phyloP scores from a whole-genome alignment of 139 green algal genomes.

The Chlamydomonas sphaeroides region DNA sequence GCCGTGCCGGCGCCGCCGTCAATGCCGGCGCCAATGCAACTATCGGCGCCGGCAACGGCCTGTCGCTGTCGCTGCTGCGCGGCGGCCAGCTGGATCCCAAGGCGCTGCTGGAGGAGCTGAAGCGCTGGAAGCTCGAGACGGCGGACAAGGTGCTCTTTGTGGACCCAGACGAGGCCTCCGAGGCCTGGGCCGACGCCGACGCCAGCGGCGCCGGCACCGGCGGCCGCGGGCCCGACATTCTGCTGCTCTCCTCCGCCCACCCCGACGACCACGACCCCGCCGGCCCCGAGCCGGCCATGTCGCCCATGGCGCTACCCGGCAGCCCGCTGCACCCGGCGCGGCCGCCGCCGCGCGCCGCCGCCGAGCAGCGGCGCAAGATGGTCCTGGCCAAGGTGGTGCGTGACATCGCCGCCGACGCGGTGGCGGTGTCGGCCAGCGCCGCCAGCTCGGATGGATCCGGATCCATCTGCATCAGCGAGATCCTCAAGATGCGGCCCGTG shows the following conservation, averaged over 20 bases:
- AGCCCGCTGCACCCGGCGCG: constrained; percentile 10
- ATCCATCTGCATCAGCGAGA: constrained; percentile 7
- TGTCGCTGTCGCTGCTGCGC: constrained; percentile 10
- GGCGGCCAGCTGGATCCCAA: constrained; percentile 30
- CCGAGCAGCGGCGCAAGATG: constrained; percentile 27
- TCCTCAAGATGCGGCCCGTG: constrained; percentile 14
- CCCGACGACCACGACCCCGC: constrained; percentile 5
- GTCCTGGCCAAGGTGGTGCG: constrained; percentile 36
- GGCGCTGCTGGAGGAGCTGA: constrained; percentile 50
- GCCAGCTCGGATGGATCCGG: too few relatives aligned
- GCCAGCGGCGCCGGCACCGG: not conserved
- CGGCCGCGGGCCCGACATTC: too few relatives aligned
- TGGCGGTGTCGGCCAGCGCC: constrained; percentile 3
- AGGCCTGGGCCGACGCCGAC: not conserved
- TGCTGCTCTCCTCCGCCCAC: not conserved
- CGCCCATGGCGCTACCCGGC: not conserved
- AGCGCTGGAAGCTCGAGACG: constrained; percentile 56
- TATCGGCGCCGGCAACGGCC: not conserved
- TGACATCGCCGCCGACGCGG: constrained; percentile 14
- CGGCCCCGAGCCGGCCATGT: not conserved
- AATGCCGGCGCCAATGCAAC: not conserved
- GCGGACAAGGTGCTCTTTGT: constrained; percentile 46
- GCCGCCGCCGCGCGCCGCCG: not conserved
- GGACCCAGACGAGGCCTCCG: constrained; percentile 26
- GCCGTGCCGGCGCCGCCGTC: not conserved